Evolutionary conservation across 768 basidiomycete genomes (phyloP), one percentile per base, ranked within the genome.

Genomic region (Mycena filopes): DNA sequence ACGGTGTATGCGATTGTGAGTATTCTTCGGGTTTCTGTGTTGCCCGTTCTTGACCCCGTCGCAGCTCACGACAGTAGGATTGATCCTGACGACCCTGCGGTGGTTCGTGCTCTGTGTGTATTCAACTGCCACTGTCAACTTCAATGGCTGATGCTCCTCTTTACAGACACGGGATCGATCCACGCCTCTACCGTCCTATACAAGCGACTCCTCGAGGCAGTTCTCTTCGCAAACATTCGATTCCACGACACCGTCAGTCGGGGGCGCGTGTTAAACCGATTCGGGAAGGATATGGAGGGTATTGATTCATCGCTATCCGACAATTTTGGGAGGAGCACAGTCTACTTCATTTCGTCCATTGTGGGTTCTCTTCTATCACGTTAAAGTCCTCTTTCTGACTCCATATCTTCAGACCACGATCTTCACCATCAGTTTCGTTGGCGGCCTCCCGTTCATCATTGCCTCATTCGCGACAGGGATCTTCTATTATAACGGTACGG

Each of bases 171-270:
- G 23, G 95, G 95, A 16, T 91, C 92, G n/a, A 90, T 97, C 65
- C 86, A 86, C 60, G 94, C 94, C 3, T 95, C 93, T 2, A 84
- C 81, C 3, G 86, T 90, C 20, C 81, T 96, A 16, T 94, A 97
- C 78, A 82, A 92, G 73, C 80, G 82, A 38, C 82, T 96, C 41
- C 79, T 96, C 28, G 91, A 96, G 72, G 76, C 89, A 1, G 89
- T 97, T 3, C 80, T 98, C 1, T 96, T 96, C 71, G 93, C 95
- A 10, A 87, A 94, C 48, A 89, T 97, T 60, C 87, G 95, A 43
- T 97, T 98, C 83, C 96, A 97, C 70, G 96, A 98, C 72, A 98
- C 95, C 0, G 87, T 94, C 2, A 93, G 91, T 54, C 87, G 94
- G 40, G 96, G 96, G 7, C 87, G 95, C 2, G 79, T 93, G 12